Conservation (phyloP, 371 early-diverging fungal genomes). For the Mucor velutinosus region DNA sequence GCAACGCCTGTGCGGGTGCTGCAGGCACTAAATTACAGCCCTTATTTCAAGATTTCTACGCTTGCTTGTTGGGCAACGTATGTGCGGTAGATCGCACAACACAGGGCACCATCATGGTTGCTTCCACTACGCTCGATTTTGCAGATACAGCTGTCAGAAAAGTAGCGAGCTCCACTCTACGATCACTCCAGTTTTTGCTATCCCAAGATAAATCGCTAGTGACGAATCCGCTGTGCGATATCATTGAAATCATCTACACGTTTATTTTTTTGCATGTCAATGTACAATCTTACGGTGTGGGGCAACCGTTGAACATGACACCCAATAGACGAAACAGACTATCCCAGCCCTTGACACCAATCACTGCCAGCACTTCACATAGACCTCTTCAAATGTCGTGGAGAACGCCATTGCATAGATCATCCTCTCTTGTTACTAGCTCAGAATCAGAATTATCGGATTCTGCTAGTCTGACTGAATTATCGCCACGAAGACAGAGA, state of each 20-base stretch:
- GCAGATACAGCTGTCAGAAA: slow-evolving; percentile 47
- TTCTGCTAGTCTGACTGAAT: slow-evolving; percentile 21
- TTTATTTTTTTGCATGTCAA: slow-evolving; percentile 51
- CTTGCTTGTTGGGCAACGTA: slow-evolving; percentile 46
- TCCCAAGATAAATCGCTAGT: slow-evolving; percentile 45
- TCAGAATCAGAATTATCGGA: slow-evolving; percentile 72
- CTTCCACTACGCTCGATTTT: slow-evolving; percentile 35
- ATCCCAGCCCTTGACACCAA: not conserved
- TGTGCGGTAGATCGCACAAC: slow-evolving; percentile 31
- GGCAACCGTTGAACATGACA: not conserved
- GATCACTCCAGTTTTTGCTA: slow-evolving; percentile 53
- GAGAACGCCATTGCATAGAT: slow-evolving; percentile 13
- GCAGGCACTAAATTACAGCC: slow-evolving; percentile 44
- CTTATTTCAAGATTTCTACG: slow-evolving; percentile 43
- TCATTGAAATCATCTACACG: slow-evolving; percentile 46
- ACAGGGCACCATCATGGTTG: slow-evolving; percentile 41
- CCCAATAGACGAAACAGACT: slow-evolving; percentile 10
- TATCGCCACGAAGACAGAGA: slow-evolving; percentile 29
- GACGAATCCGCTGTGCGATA: slow-evolving; percentile 47
- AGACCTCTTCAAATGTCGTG: slow-evolving; percentile 21
- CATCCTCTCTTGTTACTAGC: slow-evolving; percentile 28
- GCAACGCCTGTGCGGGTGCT: slow-evolving; percentile 53
- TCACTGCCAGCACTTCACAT: not conserved
- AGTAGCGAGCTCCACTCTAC: slow-evolving; percentile 53
- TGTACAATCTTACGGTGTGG: slow-evolving; percentile 30